Evolutionary conservation across 768 basidiomycete genomes (phyloP).

Genomic region (Auriscalpium vulgare): DNA sequence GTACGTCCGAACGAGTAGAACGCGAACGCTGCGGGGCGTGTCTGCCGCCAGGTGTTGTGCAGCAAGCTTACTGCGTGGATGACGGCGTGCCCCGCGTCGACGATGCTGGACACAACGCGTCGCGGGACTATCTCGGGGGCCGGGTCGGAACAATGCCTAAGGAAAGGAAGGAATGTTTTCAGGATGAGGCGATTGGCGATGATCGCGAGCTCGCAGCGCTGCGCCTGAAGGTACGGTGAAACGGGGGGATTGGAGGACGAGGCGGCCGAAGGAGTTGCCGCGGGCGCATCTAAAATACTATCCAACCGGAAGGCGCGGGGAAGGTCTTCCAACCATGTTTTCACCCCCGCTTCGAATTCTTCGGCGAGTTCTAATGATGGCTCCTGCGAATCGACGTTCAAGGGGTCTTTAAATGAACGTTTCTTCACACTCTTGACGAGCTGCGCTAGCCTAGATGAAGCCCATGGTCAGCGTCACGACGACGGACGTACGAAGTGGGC

Average conservation of each 20-base stretch:
- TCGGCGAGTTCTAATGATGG: constrained; percentile 56
- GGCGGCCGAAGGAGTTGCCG: constrained; percentile 8
- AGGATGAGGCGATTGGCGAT: constrained; percentile 54
- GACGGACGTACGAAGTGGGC: no score
- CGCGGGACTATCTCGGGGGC: constrained; percentile 29
- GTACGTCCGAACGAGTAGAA: constrained; percentile 54
- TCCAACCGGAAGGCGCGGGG: constrained; percentile 42
- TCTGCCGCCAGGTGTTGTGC: constrained; percentile 32
- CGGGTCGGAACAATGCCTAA: constrained; percentile 25
- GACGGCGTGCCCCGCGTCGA: constrained; percentile 60
- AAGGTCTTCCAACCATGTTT: constrained; percentile 43
- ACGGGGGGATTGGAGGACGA: constrained; percentile 13
- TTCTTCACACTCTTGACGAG: constrained; percentile 55
- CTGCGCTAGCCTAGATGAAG: constrained; percentile 42
- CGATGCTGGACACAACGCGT: constrained; percentile 48
- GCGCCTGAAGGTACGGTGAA: constrained; percentile 35
- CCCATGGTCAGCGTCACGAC: neutral
- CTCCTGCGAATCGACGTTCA: constrained; percentile 23
- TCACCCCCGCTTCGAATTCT: constrained; percentile 48
- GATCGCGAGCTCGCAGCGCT: constrained; percentile 54
- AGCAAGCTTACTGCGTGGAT: constrained; percentile 43
- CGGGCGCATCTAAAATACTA: constrained; percentile 23
- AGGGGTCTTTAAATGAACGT: constrained; percentile 34
- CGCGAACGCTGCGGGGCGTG: constrained; percentile 39
- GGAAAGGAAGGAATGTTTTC: constrained; percentile 62